Percentiles rank a stretch among this genome's conserved stretches.
phyloP scores from a whole-genome alignment of 768 basidiomycete species.

The Podaxis sp. region DNA sequence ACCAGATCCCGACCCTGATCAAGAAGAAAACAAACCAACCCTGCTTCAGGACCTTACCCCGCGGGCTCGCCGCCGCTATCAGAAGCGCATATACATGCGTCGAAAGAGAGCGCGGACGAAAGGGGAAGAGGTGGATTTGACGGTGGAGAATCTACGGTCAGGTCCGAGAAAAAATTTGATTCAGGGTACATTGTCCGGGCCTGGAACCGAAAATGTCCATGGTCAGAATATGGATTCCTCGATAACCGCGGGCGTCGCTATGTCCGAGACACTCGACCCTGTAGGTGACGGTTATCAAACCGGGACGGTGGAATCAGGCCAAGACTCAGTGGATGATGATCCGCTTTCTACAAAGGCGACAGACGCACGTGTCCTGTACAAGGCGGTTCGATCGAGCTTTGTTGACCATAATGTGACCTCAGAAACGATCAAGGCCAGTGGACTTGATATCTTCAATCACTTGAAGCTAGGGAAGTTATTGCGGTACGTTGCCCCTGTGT shows the following conservation, averaged over 20 bases:
- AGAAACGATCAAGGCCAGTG: not conserved
- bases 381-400: not conserved
- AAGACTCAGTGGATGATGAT: constrained; percentile 17
- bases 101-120: constrained; percentile 13
- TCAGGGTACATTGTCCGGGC: not conserved
- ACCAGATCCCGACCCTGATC: constrained; percentile 5
- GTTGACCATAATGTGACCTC: not conserved
- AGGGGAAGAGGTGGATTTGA: constrained; percentile 10
- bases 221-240: not conserved
- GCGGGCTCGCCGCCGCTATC: constrained; percentile 15
- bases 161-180: constrained; percentile 9
- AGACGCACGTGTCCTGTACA: not conserved
- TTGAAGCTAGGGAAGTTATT: constrained; percentile 2
- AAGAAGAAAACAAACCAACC: constrained; percentile 15
- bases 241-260: not conserved
- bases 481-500: not conserved
- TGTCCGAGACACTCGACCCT: not conserved
- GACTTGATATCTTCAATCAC: constrained; percentile 10
- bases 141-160: constrained; percentile 7
- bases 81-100: constrained; percentile 18
- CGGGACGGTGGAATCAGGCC: not conserved
- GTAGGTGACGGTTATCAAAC: not conserved
- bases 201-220: not conserved
- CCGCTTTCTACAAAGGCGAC: not conserved
- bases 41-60: constrained; percentile 14